phyloP scores from a whole-genome alignment of 108 stramenopile genomes.

The Aurantiochytrium sp. region DNA sequence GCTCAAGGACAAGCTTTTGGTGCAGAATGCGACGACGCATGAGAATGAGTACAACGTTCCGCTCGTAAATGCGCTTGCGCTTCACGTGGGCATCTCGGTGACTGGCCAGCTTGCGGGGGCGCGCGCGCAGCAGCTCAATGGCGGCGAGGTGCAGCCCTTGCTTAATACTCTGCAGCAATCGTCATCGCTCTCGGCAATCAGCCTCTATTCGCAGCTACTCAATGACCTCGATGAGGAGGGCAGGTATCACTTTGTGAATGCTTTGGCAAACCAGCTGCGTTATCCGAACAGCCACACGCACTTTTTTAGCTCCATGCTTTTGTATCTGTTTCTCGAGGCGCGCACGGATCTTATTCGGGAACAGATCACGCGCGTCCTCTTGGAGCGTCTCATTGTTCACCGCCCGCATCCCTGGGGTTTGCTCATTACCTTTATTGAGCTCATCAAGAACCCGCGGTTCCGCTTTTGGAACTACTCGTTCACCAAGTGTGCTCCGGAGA shows the following conservation, averaged over 20 bases:
- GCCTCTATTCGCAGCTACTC: constrained; percentile 75
- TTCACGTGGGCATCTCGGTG: constrained; percentile 86
- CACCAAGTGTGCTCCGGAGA: constrained; percentile 93
- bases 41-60: constrained; percentile 65
- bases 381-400: constrained; percentile 95
- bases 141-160: neutral
- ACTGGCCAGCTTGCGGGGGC: constrained; percentile 51
- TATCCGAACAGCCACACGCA: constrained; percentile 99
- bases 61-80: constrained; percentile 81
- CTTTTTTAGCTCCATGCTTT: constrained; percentile 92
- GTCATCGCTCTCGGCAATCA: constrained; percentile 40
- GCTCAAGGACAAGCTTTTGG: constrained; percentile 61
- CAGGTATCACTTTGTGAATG: constrained; percentile 89
- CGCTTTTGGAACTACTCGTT: constrained; percentile 95
- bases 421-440: constrained; percentile 95
- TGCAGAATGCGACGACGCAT: constrained; percentile 48
- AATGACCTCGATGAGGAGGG: constrained; percentile 76
- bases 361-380: constrained; percentile 92
- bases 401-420: constrained; percentile 96
- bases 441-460: constrained; percentile 97
- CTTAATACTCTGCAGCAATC: neutral
- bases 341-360: constrained; percentile 85
- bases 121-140: neutral
- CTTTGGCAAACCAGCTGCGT: constrained; percentile 96
- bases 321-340: constrained; percentile 89